phyloP scores from a whole-genome alignment of 768 basidiomycete species.

The Kwoniella sp. region DNA sequence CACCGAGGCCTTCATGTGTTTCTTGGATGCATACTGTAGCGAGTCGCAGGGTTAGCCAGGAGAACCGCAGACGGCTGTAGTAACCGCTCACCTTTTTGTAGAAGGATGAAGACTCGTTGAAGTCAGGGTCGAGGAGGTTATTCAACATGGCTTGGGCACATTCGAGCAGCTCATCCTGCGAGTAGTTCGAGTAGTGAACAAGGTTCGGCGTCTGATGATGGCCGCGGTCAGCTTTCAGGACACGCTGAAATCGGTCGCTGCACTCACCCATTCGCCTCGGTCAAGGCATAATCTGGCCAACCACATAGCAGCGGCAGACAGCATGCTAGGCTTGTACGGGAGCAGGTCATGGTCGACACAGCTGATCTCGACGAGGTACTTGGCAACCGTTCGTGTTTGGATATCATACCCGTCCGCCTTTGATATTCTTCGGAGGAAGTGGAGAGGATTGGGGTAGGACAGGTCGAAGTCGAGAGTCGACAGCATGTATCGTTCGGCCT shows the following conservation, averaged over 20 bases:
- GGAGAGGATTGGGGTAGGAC: constrained; percentile 79
- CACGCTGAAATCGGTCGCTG: not conserved
- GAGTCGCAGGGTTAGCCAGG: not conserved
- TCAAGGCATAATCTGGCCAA: constrained; percentile 73
- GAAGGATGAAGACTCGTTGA: constrained; percentile 66
- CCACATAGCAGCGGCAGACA: constrained; percentile 84
- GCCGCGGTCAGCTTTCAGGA: constrained; percentile 6
- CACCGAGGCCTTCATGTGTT: constrained; percentile 72
- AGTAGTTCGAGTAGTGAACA: constrained; percentile 80
- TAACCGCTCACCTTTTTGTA: constrained; percentile 61
- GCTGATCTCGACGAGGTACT: constrained; percentile 84
- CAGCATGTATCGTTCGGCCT: constrained; percentile 82
- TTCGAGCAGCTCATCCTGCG: constrained; percentile 72
- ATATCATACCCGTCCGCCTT: constrained; percentile 91
- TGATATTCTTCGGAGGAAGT: constrained; percentile 79
- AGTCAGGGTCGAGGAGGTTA: constrained; percentile 60
- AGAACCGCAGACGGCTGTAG: not conserved
- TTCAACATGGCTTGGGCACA: constrained; percentile 82
- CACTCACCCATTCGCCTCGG: constrained; percentile 78
- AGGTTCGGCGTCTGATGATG: constrained; percentile 67
- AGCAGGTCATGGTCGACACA: constrained; percentile 77
- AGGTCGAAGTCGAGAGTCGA: constrained; percentile 82
- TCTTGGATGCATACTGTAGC: constrained; percentile 66
- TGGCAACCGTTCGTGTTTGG: constrained; percentile 77
- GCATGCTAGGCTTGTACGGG: constrained; percentile 65